A percentile compares a stretch with the other conserved stretches of the same genome.
Conservation (phyloP, 1,284 basidiomycete genomes). For the Cryptococcus sp. region DNA sequence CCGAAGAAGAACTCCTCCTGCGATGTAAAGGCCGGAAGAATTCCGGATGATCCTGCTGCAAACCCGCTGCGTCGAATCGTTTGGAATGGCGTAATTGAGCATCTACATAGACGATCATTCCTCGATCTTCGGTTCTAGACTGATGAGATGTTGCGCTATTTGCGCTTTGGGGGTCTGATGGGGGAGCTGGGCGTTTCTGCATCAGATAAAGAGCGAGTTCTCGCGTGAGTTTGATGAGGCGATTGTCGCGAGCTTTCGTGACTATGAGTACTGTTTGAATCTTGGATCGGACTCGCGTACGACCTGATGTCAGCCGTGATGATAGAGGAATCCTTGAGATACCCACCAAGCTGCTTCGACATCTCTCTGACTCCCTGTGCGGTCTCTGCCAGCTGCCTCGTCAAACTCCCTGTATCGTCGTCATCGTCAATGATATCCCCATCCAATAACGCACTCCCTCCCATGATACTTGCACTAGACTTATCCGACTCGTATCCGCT, state of each 20-base stretch:
- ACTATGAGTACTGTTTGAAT: slow-evolving; percentile 94
- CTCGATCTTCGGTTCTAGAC: slow-evolving; percentile 12
- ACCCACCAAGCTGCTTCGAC: slow-evolving; percentile 94
- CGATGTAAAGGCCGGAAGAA: slow-evolving; percentile 73
- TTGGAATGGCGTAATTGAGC: slow-evolving; percentile 84
- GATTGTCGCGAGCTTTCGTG: slow-evolving; percentile 96
- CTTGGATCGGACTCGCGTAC: slow-evolving; percentile 83
- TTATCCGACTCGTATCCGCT: slow-evolving; percentile 39
- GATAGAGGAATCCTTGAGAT: slow-evolving; percentile 6
- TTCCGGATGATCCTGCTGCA: slow-evolving; percentile 79
- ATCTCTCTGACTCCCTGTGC: slow-evolving; percentile 96
- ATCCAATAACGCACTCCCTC: slow-evolving; percentile 18
- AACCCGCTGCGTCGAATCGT: slow-evolving; percentile 89
- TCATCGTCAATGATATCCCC: slow-evolving; percentile 41
- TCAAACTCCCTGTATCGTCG: slow-evolving; percentile 66
- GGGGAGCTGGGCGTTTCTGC: slow-evolving; percentile 55
- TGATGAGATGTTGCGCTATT: slow-evolving; percentile 38
- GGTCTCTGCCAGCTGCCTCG: slow-evolving; percentile 90
- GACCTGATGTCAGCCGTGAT: slow-evolving; percentile 56
- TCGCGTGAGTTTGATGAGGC: slow-evolving; percentile 89
- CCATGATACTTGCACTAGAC: slow-evolving; percentile 14
- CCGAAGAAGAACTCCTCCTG: slow-evolving; percentile 59
- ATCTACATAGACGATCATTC: slow-evolving; percentile 71
- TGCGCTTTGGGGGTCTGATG: slow-evolving; percentile 37
- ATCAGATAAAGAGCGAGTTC: slow-evolving; percentile 94